These are phyloP conservation scores for Moniliophthora roreri DNA, from an alignment of 1,284 basidiomycete species.

Conservation along the genomic window DNA sequence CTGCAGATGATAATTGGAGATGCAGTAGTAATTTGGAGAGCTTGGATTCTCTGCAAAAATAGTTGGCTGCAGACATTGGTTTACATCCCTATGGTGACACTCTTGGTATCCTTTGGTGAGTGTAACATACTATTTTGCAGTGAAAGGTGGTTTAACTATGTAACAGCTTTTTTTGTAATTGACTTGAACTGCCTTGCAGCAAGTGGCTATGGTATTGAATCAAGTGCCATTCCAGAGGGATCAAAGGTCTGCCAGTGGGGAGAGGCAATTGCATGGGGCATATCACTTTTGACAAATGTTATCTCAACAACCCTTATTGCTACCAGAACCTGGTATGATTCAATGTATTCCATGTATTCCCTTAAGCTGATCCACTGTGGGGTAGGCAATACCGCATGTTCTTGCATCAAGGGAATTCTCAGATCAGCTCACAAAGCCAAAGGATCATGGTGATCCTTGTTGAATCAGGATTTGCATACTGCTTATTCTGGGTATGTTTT, in stretches of 20 bases:
- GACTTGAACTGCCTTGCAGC: slow-evolving; percentile 2
- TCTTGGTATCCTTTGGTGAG: background rate
- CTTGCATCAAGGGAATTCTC: background rate
- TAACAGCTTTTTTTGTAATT: slow-evolving; percentile 3
- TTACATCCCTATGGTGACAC: background rate
- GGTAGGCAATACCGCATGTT: background rate
- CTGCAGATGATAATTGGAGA: slow-evolving; percentile 10
- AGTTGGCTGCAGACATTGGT: background rate
- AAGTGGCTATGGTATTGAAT: background rate
- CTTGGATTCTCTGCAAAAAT: slow-evolving; percentile 2
- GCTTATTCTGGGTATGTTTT: slow-evolving; percentile 10
- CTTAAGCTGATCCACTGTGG: background rate
- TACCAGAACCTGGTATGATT: slow-evolving; percentile 6
- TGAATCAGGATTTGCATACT: slow-evolving; percentile 13
- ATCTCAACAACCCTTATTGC: slow-evolving; percentile 8
- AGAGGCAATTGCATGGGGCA: slow-evolving; percentile 8
- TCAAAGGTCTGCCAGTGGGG: slow-evolving; percentile 6
- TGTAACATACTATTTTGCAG: background rate
- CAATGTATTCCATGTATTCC: background rate
- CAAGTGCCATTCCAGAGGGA: slow-evolving; percentile 3
- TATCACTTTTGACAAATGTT: slow-evolving; percentile 9
- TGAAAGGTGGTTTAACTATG: no score
- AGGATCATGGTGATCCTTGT: slow-evolving; percentile 6
- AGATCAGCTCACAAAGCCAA: background rate
- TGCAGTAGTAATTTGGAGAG: slow-evolving; percentile 9